A percentile compares a stretch with the other conserved stretches of the same genome.
phyloP scores from a whole-genome alignment of 768 basidiomycete genomes.

The Peribolospora kevripleyi region DNA sequence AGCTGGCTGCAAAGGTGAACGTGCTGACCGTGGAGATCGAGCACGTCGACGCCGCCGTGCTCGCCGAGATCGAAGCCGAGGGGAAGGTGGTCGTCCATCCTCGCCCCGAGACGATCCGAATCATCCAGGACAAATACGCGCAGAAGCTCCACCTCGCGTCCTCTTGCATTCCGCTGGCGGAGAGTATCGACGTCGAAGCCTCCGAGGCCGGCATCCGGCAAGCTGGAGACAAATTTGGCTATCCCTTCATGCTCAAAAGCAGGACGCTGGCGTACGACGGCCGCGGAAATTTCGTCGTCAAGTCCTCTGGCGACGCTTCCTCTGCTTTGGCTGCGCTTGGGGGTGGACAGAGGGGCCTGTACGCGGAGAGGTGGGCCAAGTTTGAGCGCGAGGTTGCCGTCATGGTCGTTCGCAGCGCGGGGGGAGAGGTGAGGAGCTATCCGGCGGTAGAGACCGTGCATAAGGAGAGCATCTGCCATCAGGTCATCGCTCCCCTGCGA shows the following conservation, averaged over 20 bases:
- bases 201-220: conserved; percentile 18
- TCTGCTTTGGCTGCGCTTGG: conserved; percentile 24
- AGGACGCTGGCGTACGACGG: conserved; percentile 92
- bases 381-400: conserved; percentile 81
- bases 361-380: conserved; percentile 81
- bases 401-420: conserved; percentile 68
- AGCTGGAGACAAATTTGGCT: conserved; percentile 30
- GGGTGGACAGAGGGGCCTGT: conserved; percentile 47
- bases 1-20: conserved; percentile 57
- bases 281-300: conserved; percentile 64
- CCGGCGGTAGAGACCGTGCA: conserved; percentile 88
- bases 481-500: conserved; percentile 72
- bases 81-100: conserved; percentile 35
- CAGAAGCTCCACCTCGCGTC: conserved; percentile 38
- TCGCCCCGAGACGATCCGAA: conserved; percentile 48
- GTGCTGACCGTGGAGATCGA: conserved; percentile 90
- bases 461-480: conserved; percentile 73
- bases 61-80: conserved; percentile 33
- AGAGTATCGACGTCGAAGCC: conserved; percentile 37
- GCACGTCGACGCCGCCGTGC: conserved; percentile 58
- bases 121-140: conserved; percentile 55
- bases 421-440: conserved; percentile 55
- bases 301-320: conserved; percentile 28
- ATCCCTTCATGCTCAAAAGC: conserved; percentile 87
- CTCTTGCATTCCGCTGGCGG: conserved; percentile 30